A percentile compares a stretch with the other conserved stretches of the same genome.
phyloP scores from a whole-genome alignment of 768 basidiomycete genomes.

The Trametes villosa region DNA sequence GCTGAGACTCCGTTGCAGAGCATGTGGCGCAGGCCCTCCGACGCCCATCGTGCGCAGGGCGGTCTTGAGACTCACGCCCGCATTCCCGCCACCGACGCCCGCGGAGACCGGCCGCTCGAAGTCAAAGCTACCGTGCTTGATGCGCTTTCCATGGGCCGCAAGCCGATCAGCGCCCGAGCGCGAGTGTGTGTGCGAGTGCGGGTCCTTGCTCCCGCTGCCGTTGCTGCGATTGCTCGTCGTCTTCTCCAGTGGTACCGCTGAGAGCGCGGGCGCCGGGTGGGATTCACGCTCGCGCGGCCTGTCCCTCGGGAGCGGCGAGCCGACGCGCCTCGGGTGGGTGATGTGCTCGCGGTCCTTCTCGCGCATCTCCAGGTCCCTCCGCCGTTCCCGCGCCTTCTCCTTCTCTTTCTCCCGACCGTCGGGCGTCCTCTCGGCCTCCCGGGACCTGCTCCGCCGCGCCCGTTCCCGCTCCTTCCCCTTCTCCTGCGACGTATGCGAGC shows the following conservation, averaged over 20 bases:
- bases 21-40: conserved; percentile 8
- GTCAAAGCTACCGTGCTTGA: conserved; percentile 76
- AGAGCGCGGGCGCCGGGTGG: conserved; percentile 21
- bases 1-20: conserved; percentile 28
- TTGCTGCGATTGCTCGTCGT: conserved; percentile 31
- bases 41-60: conserved; percentile 29
- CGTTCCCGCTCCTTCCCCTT: conserved; percentile 34
- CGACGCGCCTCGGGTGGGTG: conserved; percentile 30
- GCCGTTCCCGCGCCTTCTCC: conserved; percentile 21
- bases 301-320: conserved; percentile 29
- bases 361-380: conserved; percentile 21
- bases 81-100: conserved; percentile 9
- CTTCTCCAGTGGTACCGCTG: conserved; percentile 32
- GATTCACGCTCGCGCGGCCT: conserved; percentile 29
- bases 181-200: conserved; percentile 7
- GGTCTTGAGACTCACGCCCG: conserved; percentile 22
- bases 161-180: conserved; percentile 13
- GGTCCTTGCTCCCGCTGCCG: conserved; percentile 26
- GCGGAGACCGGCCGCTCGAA: conserved; percentile 65
- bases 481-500: conserved; percentile 20
- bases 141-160: conserved; percentile 35
- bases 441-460: conserved; percentile 18
- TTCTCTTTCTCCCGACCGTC: conserved; percentile 30
- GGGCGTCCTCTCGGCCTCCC: conserved; percentile 25
- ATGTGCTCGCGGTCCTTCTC: conserved; percentile 31